phyloP scores from a whole-genome alignment of 345 rosid species.

The Syzygium grande region DNA sequence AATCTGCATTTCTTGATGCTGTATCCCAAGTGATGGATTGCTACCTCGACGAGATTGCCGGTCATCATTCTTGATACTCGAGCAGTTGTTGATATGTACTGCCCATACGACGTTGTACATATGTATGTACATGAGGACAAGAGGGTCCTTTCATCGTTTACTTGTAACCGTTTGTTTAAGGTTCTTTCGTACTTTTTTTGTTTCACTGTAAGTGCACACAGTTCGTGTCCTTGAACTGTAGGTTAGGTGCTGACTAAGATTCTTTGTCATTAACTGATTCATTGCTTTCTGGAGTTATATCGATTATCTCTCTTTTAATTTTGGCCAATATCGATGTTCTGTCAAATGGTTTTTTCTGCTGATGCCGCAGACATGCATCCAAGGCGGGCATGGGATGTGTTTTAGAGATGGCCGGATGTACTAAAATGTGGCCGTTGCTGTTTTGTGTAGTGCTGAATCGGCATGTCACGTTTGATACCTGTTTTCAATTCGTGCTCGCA shows the following conservation, averaged over 20 bases:
- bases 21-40: conserved; percentile 27
- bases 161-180: background rate
- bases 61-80: background rate
- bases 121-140: background rate
- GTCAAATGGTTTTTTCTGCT: background rate
- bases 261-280: background rate
- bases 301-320: background rate
- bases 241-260: background rate
- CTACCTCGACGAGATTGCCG: conserved; percentile 13
- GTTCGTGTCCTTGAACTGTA: background rate
- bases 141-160: background rate
- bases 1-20: conserved; percentile 23
- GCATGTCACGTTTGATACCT: background rate
- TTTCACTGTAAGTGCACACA: background rate
- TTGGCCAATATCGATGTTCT: background rate
- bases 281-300: background rate
- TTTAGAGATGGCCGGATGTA: background rate
- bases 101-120: background rate
- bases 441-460: background rate
- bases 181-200: background rate
- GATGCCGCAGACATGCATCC: background rate
- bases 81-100: background rate
- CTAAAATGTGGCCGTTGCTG: background rate
- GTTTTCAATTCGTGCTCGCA: background rate
- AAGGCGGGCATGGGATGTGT: background rate